Percentiles rank a stretch among this genome's conserved stretches.
phyloP scores from a whole-genome alignment of 805 yeast species.

The Kodamaea hsintzibuensis region DNA sequence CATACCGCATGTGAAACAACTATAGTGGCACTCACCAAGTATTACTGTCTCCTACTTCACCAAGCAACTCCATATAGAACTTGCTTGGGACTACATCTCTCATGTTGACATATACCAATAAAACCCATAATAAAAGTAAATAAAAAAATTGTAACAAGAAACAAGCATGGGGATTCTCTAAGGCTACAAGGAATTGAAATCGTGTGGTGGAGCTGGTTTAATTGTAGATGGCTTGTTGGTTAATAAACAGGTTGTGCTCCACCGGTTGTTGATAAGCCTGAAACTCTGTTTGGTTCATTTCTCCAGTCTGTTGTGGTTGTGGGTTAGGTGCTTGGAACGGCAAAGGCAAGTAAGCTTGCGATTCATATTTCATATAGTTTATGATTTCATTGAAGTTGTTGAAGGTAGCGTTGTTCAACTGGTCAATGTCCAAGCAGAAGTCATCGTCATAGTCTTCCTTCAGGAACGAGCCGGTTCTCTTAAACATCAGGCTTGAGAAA shows the following conservation, averaged over 20 bases:
- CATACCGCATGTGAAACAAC: too few relatives aligned
- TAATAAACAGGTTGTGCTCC: constrained; percentile 1
- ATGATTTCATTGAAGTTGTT: constrained; percentile 16
- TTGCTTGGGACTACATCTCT: not conserved
- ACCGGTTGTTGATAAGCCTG: constrained; percentile 5
- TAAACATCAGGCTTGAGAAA: constrained; percentile 4
- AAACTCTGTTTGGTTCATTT: constrained; percentile 3
- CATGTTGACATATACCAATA: constrained; percentile 1
- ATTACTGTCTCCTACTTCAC: too few relatives aligned
- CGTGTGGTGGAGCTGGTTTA: not conserved
- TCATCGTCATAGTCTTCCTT: constrained; percentile 43
- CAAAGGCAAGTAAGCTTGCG: constrained; percentile 7
- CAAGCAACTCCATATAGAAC: not conserved
- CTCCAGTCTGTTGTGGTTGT: constrained; percentile 1
- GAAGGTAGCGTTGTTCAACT: constrained; percentile 27
- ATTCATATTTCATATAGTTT: constrained; percentile 11
- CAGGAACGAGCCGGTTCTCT: constrained; percentile 4
- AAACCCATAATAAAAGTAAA: constrained; percentile 1
- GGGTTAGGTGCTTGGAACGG: constrained; percentile 10
- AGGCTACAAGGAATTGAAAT: constrained; percentile 6
- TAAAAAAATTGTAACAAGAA: not conserved
- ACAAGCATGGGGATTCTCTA: not conserved
- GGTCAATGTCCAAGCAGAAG: constrained; percentile 44
- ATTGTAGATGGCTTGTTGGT: constrained; percentile 2
- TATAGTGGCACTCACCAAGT: too few relatives aligned